Evolutionary conservation across 2,329 filamentous ascomycete species (phyloP).

Genomic region (Chalaropsis ovoidea): DNA sequence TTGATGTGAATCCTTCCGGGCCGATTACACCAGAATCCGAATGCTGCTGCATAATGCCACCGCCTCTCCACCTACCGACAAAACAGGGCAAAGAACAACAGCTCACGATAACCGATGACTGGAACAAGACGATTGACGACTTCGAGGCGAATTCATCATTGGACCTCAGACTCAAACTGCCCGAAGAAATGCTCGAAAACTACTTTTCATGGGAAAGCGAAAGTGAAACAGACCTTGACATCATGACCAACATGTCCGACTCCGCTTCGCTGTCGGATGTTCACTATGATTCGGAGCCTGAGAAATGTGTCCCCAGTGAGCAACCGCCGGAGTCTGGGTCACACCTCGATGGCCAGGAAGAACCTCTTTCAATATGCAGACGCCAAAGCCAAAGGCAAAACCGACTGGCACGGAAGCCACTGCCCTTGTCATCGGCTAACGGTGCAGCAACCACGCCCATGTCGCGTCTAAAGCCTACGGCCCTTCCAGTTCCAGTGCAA

Average conservation of each 20-base stretch:
- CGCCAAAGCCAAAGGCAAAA: not conserved
- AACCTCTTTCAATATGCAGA: not conserved
- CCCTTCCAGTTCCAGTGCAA: not conserved
- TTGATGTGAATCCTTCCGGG: not conserved
- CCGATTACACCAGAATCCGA: not conserved
- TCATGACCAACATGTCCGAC: not conserved
- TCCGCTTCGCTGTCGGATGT: not conserved
- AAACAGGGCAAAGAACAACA: not conserved
- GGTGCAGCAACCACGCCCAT: not conserved
- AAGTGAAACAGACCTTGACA: not conserved
- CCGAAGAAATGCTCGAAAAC: not conserved
- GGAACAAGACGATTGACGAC: not conserved
- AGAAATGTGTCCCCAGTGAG: not conserved
- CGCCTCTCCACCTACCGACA: slow-evolving; percentile 1
- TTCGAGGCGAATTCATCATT: not conserved
- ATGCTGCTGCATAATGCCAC: not conserved
- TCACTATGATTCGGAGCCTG: not conserved
- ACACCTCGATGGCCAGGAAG: too few relatives aligned
- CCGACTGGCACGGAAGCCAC: not conserved
- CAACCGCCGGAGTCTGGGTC: not conserved
- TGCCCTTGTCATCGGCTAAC: not conserved
- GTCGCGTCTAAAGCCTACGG: not conserved
- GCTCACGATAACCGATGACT: not conserved
- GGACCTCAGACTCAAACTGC: slow-evolving; percentile 3
- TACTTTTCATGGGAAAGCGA: slow-evolving; percentile 1